A percentile compares a stretch with the other conserved stretches of the same genome.
phyloP scores from a whole-genome alignment of 176 grass and related monocot species.

The Metroxylon sagu region DNA sequence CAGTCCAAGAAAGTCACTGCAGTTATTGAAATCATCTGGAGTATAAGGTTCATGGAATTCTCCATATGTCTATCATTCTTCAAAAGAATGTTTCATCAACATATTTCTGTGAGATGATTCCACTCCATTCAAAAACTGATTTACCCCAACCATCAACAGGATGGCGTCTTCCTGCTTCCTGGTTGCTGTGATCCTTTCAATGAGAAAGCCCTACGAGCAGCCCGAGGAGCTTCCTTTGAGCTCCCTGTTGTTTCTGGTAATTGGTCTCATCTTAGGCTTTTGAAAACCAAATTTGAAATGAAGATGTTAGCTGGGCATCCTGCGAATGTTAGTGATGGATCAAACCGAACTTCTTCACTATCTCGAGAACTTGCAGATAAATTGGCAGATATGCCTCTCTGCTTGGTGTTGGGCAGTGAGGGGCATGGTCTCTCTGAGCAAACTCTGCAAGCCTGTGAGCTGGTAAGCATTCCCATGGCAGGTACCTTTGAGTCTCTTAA shows the following conservation, averaged over 20 bases:
- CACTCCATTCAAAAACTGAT: neutral
- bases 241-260: constrained; percentile 61
- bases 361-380: constrained; percentile 52
- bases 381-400: constrained; percentile 48
- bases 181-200: constrained; percentile 93
- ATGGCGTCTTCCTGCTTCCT: constrained; percentile 80
- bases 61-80: too few species aligned
- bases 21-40: too few species aligned
- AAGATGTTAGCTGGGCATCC: constrained; percentile 82
- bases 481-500: constrained; percentile 91
- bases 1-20: too few species aligned
- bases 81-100: too few species aligned
- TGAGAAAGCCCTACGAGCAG: constrained; percentile 84
- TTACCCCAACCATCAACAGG: constrained; percentile 35
- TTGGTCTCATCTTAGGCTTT: constrained; percentile 37
- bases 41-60: too few species aligned
- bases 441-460: constrained; percentile 42
- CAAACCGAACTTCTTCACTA: constrained; percentile 18
- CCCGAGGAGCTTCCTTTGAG: constrained; percentile 80
- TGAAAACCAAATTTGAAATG: constrained; percentile 37
- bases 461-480: constrained; percentile 91
- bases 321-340: constrained; percentile 30
- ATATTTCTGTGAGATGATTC: neutral
- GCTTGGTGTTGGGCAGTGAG: constrained; percentile 91
- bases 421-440: constrained; percentile 68